Evolutionary conservation across 768 basidiomycete species (phyloP), one percentile per base, ranked within the genome.

Genomic region (Collybia mongolica): DNA sequence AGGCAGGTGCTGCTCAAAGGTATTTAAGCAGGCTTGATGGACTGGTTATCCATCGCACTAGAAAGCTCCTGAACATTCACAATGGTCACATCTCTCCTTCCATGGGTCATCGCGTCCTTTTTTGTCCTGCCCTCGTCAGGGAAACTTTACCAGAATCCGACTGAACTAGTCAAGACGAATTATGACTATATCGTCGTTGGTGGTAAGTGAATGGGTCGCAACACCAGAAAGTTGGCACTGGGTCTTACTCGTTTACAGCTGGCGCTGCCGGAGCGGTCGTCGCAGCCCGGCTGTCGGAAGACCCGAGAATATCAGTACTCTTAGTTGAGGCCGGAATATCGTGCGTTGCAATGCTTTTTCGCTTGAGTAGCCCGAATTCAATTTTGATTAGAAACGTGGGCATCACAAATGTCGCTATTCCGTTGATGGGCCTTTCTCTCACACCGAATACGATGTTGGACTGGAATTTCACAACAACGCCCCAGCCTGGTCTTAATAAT

Each of bases 401-500:
- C 20, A 52, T 56, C 19, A 41, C 40, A 15, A 53, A 48, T 40
- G 46, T 53, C 19, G 52, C 53, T 40, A 49, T 61, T 15, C 60
- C 60, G 17, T 46, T 61, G 14, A 44, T 61, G 28, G 48, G 55
- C 2, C 50, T 51, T 15, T 38, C 46, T 42, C 44, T 54, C 8
- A 40, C 48, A 32, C 57, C 54, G 6, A 43, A 60, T 24, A 64
- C 62, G 4, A 49, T 51, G 7, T 63, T 58, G 22, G 67, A 69
- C 51, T 70, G 68, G 67, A 68, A 72, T 51, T 71, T 65, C 44
- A 67, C 69, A 19, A 61, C 64, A 11, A 57, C 59, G 6, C 56
- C 68, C 0, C 65, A 72, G 53, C 37, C 52, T n/a, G 65, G 62
- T 18, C 57, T 71, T 19, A 57, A 68, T 46, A 60, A 59, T n/a